Evolutionary conservation across 179 eudicot genomes (phyloP), one percentile per base, ranked within the genome.

Genomic region (Nepenthes alata): DNA sequence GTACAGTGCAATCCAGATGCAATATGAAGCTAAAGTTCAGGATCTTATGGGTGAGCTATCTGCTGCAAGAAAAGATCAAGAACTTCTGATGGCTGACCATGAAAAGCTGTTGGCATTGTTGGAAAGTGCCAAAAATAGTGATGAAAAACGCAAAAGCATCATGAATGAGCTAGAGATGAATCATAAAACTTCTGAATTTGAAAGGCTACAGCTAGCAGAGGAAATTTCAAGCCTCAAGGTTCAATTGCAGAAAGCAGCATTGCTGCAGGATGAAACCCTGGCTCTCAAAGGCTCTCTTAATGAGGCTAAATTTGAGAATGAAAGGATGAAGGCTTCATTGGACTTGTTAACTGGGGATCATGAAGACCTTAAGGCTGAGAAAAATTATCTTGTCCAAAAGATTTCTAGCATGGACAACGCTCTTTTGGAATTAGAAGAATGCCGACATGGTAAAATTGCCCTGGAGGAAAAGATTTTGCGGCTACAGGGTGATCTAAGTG

Each of bases 401-500:
- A 69, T 85, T 6, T 67, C 76, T 37, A 53, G 37, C 50, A 76
- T 85, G 74, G 80, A 80, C 69, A 64, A 77, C 61, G 72, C 74
- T 9, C 57, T 75, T 47, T 71, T 70, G 54, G 95, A 83, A 67
- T 71, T 80, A 34, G 97, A 89, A 73, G 82, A 87, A 37, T 83
- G 88, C 69, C 79, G 73, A 57, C 66, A 57, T 48, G 69, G 62
- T 53, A 82, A 64, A 72, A 62, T 71, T 60, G 73, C 66, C 15
- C 67, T 85, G 55, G 87, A 83, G 73, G 95, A 87, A 75, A 86
- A 83, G 78, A 61, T 85, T 68, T 55, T 59, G 71, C 75, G 78
- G 58, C 61, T 83, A 75, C 89, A 88, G 76, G 76, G 79, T 41
- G 91, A 82, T 72, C 62, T 79, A 63, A 68, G 72, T 37, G 84